Conservation (phyloP, 345 rosid genomes). For the Rhodamnia argentea region DNA sequence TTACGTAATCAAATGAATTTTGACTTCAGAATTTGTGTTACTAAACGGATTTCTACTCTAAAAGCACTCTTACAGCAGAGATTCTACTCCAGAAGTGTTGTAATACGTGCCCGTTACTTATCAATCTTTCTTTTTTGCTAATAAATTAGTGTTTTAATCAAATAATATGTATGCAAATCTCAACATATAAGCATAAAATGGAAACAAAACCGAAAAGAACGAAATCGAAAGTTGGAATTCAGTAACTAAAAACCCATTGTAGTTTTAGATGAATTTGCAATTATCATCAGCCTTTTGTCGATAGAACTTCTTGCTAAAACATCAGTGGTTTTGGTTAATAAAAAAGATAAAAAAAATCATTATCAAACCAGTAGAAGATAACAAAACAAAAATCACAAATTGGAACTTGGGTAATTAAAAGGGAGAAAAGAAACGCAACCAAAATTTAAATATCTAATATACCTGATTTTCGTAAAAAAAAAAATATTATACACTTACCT, state of each 20-base stretch:
- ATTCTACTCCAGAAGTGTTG: too few species aligned
- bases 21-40: too few species aligned
- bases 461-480: not conserved
- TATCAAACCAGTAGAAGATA: not conserved
- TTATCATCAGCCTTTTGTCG: not conserved
- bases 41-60: too few species aligned
- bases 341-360: not conserved
- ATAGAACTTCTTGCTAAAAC: not conserved
- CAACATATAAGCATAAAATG: not conserved
- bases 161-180: not conserved
- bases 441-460: not conserved
- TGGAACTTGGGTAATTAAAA: not conserved
- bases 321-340: not conserved
- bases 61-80: too few species aligned
- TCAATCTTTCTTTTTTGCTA: not conserved
- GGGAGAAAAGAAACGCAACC: not conserved
- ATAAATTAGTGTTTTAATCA: not conserved
- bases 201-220: not conserved
- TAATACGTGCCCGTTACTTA: not conserved
- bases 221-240: not conserved
- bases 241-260: not conserved
- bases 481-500: not conserved
- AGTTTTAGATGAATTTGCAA: not conserved
- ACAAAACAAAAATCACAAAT: not conserved
- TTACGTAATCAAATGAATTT: too few species aligned